phyloP scores from a whole-genome alignment of 805 yeast genomes.

The Lipomyces lipofer region DNA sequence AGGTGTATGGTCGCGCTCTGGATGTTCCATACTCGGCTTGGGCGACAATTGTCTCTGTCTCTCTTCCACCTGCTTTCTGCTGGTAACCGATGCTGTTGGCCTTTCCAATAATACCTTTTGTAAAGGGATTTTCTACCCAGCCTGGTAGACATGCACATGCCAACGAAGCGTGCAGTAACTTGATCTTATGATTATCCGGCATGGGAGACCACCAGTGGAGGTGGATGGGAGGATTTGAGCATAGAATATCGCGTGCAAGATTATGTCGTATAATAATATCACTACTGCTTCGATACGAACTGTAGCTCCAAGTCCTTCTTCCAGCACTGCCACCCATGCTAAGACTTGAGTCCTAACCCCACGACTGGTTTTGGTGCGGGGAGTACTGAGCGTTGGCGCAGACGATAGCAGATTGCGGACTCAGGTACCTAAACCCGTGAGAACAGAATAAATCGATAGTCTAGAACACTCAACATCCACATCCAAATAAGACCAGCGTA shows the following conservation, averaged over 20 bases:
- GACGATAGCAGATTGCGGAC: neutral
- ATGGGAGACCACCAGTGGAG: neutral
- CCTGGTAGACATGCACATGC: neutral
- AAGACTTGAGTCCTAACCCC: neutral
- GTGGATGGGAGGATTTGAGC: neutral
- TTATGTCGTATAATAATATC: neutral
- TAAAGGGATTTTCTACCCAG: neutral
- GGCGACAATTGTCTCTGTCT: neutral
- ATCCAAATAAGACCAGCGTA: neutral
- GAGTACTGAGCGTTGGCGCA: neutral
- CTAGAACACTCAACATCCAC: neutral
- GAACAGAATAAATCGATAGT: neutral
- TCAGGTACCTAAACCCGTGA: too few species aligned
- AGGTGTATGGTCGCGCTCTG: neutral
- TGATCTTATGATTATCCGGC: neutral
- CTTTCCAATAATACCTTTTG: neutral
- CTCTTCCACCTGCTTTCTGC: neutral
- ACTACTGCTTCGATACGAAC: neutral
- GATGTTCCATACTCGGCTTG: neutral
- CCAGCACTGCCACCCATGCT: neutral
- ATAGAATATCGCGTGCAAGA: neutral
- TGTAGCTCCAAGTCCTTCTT: neutral
- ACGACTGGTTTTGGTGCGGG: neutral
- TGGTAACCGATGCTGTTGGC: neutral
- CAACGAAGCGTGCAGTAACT: neutral